Base-by-base conservation (phyloP, 345 rosid species). In the Atalantia buxifolia region DNA sequence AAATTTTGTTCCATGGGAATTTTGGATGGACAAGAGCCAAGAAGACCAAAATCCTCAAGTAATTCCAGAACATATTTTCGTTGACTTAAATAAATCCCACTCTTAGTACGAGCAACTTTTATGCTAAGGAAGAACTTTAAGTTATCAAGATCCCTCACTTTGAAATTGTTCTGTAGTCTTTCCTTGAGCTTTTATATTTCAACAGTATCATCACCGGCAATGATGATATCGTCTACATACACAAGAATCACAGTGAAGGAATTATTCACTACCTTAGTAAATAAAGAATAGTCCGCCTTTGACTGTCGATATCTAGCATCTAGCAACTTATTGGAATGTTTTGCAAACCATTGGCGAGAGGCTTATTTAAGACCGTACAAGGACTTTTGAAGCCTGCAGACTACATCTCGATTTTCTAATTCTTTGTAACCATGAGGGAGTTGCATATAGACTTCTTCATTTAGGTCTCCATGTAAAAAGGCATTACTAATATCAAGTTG, bases 401-500 rank as follows among this genome's bases (percentile, higher is more conserved):
- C 27, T 0, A 6, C 2, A 4, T 71, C 71, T 69, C 33, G 33
- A 18, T 2, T 28, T 69, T 53, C 25, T n/a, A 25, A 38, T 61
- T 1, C 4, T 48, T 22, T 6, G n/a, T 28, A 62, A 38, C 71
- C n/a, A 40, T 2, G 76, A 16, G 9, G 70, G 5, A 48, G 12
- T 2, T 22, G 10, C 70, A 71, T 62, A 33, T 71, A 71, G 0
- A 61, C 40, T 7, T 75, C 60, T 28, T 75, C 40, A 5, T 63
- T 21, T 24, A 75, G 12, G 18, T 48, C 48, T 2, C 63, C 19
- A 65, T 77, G 36, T 18, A 77, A 35, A 4, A 77, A 77, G 18
- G 21, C 27, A 40, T 77, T 77, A 9, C 45, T 62, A 25, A n/a
- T 31, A 9, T 69, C 75, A 35, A 69, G 38, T 69, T 77, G 76